Base-by-base conservation (phyloP, 441 rosid genomes). In the Adansonia gregorii region DNA sequence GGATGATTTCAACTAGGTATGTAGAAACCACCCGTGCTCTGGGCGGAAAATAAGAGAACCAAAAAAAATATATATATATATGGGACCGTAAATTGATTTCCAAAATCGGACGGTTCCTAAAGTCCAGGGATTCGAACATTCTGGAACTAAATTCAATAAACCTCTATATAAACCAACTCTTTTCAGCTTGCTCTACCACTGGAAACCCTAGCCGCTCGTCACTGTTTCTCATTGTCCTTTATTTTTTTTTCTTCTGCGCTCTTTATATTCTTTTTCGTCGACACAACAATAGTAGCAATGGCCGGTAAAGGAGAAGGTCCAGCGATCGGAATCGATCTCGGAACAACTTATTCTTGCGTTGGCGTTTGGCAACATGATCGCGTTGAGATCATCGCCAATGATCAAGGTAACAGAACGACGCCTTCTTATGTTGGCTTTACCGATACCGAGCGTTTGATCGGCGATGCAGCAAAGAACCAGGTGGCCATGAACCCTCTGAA, bases 341-440 rank as follows among this genome's bases (percentile, higher is more conserved):
- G 91, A 15, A 87, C 90, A 0, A 87, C 90, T 0, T 87, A 87
- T 45, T 86, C 89, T 8, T 88, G 91, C 39, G 91, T 88, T 1
- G 90, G 91, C 14, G 89, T 88, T 43, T 88, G 91, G 91, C 91
- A 88, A 56, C 89, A 88, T 35, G 91, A 86, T 49, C 91, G 91
- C 72, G 91, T 88, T 5, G 91, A 87, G 79, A 87, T 87, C 78
- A 86, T 87, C 14, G 90, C 89, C 61, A 87, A 86, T 56, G 90
- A 88, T 51, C 89, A 88, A 74, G 91, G 91, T 4, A 88, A 88
- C 82, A 81, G 88, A n/a, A 88, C 89, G 17, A 88, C 91, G 20
- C 91, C 89, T 46, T 88, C 91, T 3, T 88, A 88, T 52, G 89
- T 88, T 19, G 91, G 78, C 0, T 88, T 86, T 78, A 88, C 88